Conservation (phyloP, 106 monocot species). For the Dendrobium catenatum region DNA sequence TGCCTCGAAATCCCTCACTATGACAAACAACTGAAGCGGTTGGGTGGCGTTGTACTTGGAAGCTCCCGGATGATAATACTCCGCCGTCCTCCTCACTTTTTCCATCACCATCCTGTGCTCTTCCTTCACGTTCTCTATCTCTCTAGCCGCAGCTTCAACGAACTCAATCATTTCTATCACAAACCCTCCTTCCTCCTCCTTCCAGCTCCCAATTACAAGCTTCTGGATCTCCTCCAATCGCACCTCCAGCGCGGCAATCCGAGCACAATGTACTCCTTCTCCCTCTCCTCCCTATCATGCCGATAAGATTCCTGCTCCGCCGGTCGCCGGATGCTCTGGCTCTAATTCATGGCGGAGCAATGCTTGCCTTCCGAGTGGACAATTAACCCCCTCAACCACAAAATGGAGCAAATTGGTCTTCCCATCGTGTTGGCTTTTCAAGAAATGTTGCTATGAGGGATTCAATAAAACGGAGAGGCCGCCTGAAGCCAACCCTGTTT, state of each 20-base stretch:
- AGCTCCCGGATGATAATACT: conserved; percentile 55
- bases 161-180: conserved; percentile 49
- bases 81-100: conserved; percentile 51
- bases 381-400: conserved; percentile 60
- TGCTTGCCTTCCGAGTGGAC: conserved; percentile 80
- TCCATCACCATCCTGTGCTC: conserved; percentile 44
- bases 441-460: too few species aligned
- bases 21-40: neutral
- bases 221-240: conserved; percentile 34
- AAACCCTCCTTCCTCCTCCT: conserved; percentile 35
- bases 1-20: conserved; percentile 32
- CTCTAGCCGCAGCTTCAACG: conserved; percentile 24
- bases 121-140: conserved; percentile 21
- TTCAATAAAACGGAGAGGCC: too few species aligned
- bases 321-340: conserved; percentile 35
- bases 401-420: conserved; percentile 86
- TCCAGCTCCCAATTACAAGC: conserved; percentile 15
- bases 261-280: conserved; percentile 53
- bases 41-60: conserved; percentile 26
- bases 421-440: conserved; percentile 27
- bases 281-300: conserved; percentile 35
- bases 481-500: too few species aligned
- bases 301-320: neutral
- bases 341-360: conserved; percentile 39
- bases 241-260: conserved; percentile 29